Base-by-base conservation (phyloP, 768 basidiomycete species). In the Tulasnella sp. region DNA sequence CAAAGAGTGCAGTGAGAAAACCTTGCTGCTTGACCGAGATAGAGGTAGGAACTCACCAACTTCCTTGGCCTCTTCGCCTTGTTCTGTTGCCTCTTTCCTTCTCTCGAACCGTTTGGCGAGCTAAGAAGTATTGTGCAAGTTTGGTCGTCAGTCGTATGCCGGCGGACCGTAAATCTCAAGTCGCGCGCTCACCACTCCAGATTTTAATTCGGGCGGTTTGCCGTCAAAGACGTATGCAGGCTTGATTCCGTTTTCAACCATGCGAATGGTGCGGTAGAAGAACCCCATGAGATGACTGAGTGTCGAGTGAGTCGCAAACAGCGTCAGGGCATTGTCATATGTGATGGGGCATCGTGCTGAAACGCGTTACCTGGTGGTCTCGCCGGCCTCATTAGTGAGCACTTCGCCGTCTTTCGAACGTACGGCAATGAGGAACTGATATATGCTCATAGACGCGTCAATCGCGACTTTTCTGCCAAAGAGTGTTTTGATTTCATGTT, bases 391-490 rank as follows among this genome's bases (percentile, higher is more conserved):
- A 83, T 98, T 98, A 81, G 92, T 97, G 81, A 99, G 89, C 88
- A 96, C 89, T 84, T 99, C 95, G 26, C 98, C 98, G 83, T 99
- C 98, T 83, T 91, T 92, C 84, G 97, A 96, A 40, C 98, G 89
- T 15, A 99, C 98, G 26, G 98, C 98, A 78, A 99, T 99, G 79
- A 99, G 90, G 85, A 99, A 99, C 83, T 97, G 95, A 87, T 96
- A 97, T 74, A 96, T 96, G 2, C 92, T 93, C 94, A 96, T 95
- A 79, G 94, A 96, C 83, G 98, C 98, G 87, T 99, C 98, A 81
- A 99, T 95, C 79, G 97, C 97, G 81, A 99, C 96, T 86, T 98
- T 99, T 81, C 98, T 91, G 1, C 98, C 97, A 81, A 99, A 99
- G 67, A 99, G 91, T 35, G 94, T 96, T 86, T 98, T 97, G 77